Base-by-base conservation (phyloP, 1,139 yeast species). In the Debaryomyces robertsiae region DNA sequence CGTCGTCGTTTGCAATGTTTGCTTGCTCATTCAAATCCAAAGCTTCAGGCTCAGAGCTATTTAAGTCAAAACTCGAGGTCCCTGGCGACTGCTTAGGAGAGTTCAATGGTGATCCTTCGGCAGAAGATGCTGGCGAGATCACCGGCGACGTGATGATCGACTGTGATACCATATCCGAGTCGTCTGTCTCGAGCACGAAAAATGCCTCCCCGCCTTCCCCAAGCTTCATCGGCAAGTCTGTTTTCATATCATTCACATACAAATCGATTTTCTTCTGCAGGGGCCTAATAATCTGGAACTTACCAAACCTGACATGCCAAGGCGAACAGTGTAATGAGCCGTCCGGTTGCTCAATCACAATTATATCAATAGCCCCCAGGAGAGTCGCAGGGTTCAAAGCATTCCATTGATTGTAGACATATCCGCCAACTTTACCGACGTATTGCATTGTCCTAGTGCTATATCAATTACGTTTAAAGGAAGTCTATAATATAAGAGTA, bases 161-260 rank as follows among this genome's bases (percentile, higher is more conserved):
- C 43, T 75, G 73, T 1, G 96, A 95, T 13, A 91, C 84, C 24
- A 61, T 53, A 38, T 77, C 77, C 18, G 64, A 61, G 41, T 76
- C 74, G 30, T 77, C 77, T 2, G 97, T 87, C 56, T 91, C 96
- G 66, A 93, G 91, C 36, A 93, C 98, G 58, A 93, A 93, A 60
- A 90, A 91, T 0, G 98, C 98, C 62, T 93, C 99, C 18, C 99
- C 99, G 3, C 95, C 96, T 46, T 93, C 98, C 9, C 97, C 96
- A 38, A 93, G 67, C 63, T 93, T 93, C 98, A 93, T 93, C 9
- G 96, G 96, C 42, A 91, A 70, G 52, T 88, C 84, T 0, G 95
- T 85, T 42, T 82, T 76, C 46, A 77, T 77, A 27, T 85, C 97
- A 65, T 93, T 93, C 30, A 94, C 95, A 30, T 80, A 77, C 46